Conservation (phyloP, 805 yeast genomes). For the Cyberlindnera veronae region DNA sequence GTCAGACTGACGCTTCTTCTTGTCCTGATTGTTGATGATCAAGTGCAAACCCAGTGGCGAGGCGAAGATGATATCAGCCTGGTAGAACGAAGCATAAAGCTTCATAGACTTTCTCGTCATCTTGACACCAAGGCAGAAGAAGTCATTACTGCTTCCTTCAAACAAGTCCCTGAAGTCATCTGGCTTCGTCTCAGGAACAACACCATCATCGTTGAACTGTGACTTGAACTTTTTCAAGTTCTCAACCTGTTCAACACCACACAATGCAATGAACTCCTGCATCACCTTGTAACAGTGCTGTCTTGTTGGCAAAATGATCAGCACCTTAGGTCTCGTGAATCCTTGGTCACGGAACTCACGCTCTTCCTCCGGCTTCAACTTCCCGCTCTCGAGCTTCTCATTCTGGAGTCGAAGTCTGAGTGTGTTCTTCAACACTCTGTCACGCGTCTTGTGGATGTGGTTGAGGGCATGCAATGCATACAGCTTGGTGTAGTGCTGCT, state of each 20-base stretch:
- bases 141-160: slow-evolving; percentile 88
- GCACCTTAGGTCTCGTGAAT: slow-evolving; percentile 86
- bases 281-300: slow-evolving; percentile 71
- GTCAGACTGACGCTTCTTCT: slow-evolving; percentile 63
- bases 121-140: slow-evolving; percentile 87
- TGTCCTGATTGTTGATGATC: slow-evolving; percentile 64
- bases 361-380: slow-evolving; percentile 39
- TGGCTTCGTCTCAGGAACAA: slow-evolving; percentile 56
- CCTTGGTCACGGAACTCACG: slow-evolving; percentile 88
- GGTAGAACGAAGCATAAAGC: slow-evolving; percentile 77
- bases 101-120: slow-evolving; percentile 85
- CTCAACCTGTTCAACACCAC: slow-evolving; percentile 74
- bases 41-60: slow-evolving; percentile 87
- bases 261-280: slow-evolving; percentile 52
- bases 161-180: slow-evolving; percentile 77
- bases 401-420: slow-evolving; percentile 45
- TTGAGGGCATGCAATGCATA: slow-evolving; percentile 73
- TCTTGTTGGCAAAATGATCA: slow-evolving; percentile 82
- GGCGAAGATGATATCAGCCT: slow-evolving; percentile 82
- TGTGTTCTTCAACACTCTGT: slow-evolving; percentile 75
- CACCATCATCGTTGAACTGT: slow-evolving; percentile 59
- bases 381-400: slow-evolving; percentile 34
- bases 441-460: slow-evolving; percentile 85
- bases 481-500: slow-evolving; percentile 52
- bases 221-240: slow-evolving; percentile 69